These are phyloP conservation scores for Clonostachys byssicola DNA, from an alignment of 2,329 filamentous ascomycete genomes.

Conservation along the genomic window DNA sequence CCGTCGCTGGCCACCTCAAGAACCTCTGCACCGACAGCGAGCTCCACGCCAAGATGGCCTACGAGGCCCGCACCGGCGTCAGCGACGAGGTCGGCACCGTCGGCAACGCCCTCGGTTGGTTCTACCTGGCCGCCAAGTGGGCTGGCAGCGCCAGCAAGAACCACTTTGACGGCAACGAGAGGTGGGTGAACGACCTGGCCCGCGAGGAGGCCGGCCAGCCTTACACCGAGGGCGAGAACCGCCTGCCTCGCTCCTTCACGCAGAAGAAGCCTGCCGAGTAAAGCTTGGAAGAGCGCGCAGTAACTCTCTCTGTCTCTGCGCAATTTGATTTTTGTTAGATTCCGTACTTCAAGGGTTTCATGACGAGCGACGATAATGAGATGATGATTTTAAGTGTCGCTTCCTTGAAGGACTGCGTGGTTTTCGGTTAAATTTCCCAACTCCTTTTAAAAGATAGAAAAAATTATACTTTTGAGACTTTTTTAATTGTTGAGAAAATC, in stretches of 20 bases:
- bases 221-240: slow-evolving; percentile 56
- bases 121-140: slow-evolving; percentile 58
- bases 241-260: slow-evolving; percentile 37
- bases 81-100: slow-evolving; percentile 81
- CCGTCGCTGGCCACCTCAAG: slow-evolving; percentile 64
- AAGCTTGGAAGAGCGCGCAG: too few species aligned
- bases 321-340: too few species aligned
- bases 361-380: too few species aligned
- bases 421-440: too few species aligned
- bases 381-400: too few species aligned
- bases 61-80: slow-evolving; percentile 60
- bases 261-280: background rate
- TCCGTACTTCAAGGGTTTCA: too few species aligned
- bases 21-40: slow-evolving; percentile 61
- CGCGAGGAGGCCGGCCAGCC: slow-evolving; percentile 49
- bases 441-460: too few species aligned
- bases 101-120: slow-evolving; percentile 72
- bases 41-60: slow-evolving; percentile 63
- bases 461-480: too few species aligned
- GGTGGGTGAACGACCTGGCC: slow-evolving; percentile 24
- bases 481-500: too few species aligned
- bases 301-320: too few species aligned
- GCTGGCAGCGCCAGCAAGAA: slow-evolving; percentile 56
- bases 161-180: slow-evolving; percentile 51
- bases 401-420: too few species aligned